phyloP scores from a whole-genome alignment of 1,284 basidiomycete genomes.

The Trichosporon sp. region DNA sequence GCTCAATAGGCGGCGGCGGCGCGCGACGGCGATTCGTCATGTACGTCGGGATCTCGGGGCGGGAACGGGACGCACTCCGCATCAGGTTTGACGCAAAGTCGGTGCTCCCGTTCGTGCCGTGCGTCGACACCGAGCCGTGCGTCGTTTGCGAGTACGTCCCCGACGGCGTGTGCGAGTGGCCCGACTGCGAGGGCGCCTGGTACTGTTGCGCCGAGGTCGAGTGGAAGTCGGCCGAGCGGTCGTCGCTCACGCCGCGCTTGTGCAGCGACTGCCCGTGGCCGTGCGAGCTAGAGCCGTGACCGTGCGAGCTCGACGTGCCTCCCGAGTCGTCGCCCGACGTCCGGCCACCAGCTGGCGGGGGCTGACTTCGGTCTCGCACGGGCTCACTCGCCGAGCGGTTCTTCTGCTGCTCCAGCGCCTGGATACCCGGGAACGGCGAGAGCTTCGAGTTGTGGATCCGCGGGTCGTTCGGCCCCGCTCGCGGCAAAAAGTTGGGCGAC shows the following conservation, averaged over 20 bases:
- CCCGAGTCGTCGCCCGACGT: not conserved
- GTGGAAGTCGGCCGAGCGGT: not conserved
- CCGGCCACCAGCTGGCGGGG: conserved; percentile 5
- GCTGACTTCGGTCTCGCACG: not conserved
- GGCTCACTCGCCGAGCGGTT: conserved; percentile 5
- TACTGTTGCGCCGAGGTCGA: conserved; percentile 21
- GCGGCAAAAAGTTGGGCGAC: conserved; percentile 53
- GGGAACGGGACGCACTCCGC: not conserved
- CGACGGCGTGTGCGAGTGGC: not conserved
- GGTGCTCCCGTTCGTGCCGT: not conserved
- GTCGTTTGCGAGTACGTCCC: not conserved
- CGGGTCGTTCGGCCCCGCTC: conserved; percentile 53
- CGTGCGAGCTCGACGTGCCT: not conserved
- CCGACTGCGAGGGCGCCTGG: not conserved
- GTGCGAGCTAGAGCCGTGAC: not conserved
- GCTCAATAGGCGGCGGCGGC: conserved; percentile 17
- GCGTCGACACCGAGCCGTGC: not conserved
- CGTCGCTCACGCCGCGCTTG: not conserved
- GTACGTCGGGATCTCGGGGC: conserved; percentile 13
- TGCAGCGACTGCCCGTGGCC: not conserved
- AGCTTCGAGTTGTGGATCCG: conserved; percentile 64
- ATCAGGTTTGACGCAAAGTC: not conserved
- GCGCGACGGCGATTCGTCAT: conserved; percentile 18
- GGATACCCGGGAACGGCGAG: conserved; percentile 81
- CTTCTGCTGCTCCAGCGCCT: conserved; percentile 55